Evolutionary conservation across 345 rosid species (phyloP), one percentile per base, ranked within the genome.

Genomic region (Moringa oleifera): DNA sequence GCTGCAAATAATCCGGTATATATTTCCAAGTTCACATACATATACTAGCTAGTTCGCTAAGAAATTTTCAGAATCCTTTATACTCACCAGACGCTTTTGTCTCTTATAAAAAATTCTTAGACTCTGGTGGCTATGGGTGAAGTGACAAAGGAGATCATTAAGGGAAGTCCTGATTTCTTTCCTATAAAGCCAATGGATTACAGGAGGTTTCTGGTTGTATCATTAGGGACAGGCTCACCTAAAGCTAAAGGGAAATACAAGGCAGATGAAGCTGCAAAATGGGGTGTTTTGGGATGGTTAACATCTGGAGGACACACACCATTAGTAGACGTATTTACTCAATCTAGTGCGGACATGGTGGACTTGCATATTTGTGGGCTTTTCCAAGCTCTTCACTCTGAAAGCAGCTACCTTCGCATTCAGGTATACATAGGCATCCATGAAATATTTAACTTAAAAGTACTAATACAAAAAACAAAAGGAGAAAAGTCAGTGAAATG

Each of bases 1-100:
- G 87, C 84, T 0, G 87, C 84, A 15, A 82, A 82, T 46, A 77
- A 82, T 75, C 87, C 66, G 53, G 69, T 65, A 55, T 21, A 15
- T 46, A 33, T 2, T 28, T 36, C 25, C 8, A 16, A 13, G 10
- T 63, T 21, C 5, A 16, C 0, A 6, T 41, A 52, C 22, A 4
- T 41, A 20, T 33, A n/a, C n/a, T n/a, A n/a, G n/a, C n/a, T n/a
- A n/a, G n/a, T n/a, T n/a, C n/a, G n/a, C n/a, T n/a, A n/a, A n/a
- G n/a, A n/a, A n/a, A n/a, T n/a, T n/a, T n/a, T n/a, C n/a, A n/a
- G n/a, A n/a, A n/a, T n/a, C n/a, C n/a, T n/a, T n/a, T n/a, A n/a
- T 28, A 28, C 33, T 28, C 33, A 28, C 33, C 3, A 28, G 8
- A 2, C 8, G 3, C 8, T 8, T 28, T 28, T 28, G 3, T 28